phyloP scores from a whole-genome alignment of 164 flowering plant genomes.

The Chimonanthus praecox region DNA sequence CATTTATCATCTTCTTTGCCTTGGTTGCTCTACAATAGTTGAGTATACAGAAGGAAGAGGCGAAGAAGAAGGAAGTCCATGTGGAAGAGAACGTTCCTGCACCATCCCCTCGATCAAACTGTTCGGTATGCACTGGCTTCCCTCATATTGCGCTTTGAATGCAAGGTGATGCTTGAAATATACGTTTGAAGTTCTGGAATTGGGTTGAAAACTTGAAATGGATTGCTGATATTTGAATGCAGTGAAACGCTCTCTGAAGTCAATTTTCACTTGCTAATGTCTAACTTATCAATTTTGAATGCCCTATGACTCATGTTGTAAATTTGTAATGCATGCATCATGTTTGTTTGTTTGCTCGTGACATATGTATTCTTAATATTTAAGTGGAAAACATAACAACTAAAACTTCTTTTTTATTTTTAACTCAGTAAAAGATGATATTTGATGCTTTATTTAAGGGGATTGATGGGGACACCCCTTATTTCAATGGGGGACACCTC shows the following conservation, averaged over 20 bases:
- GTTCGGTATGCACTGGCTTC: slow-evolving; percentile 48
- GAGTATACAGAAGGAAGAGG: slow-evolving; percentile 94
- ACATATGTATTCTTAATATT: too few relatives aligned
- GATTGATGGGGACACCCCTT: too few relatives aligned
- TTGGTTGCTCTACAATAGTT: slow-evolving; percentile 32
- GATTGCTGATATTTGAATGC: neutral
- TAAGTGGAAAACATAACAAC: too few relatives aligned
- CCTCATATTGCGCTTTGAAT: neutral
- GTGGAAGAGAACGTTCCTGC: slow-evolving; percentile 86
- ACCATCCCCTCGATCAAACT: slow-evolving; percentile 88
- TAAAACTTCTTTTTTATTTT: too few relatives aligned
- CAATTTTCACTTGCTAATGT: neutral
- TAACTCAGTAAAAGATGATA: too few relatives aligned
- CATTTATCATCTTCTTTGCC: neutral
- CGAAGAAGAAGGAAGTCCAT: slow-evolving; percentile 92
- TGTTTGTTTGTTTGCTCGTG: too few relatives aligned
- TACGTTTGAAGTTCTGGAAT: neutral
- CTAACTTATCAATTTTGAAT: too few relatives aligned
- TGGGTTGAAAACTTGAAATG: neutral
- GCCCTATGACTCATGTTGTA: too few relatives aligned
- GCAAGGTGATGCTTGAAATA: neutral
- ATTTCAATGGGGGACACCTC: too few relatives aligned
- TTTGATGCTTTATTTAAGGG: too few relatives aligned
- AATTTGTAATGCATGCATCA: too few relatives aligned
- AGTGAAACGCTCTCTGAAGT: neutral